phyloP scores from a whole-genome alignment of 176 grass and related monocot species.

The Cenchrus purpureus region DNA sequence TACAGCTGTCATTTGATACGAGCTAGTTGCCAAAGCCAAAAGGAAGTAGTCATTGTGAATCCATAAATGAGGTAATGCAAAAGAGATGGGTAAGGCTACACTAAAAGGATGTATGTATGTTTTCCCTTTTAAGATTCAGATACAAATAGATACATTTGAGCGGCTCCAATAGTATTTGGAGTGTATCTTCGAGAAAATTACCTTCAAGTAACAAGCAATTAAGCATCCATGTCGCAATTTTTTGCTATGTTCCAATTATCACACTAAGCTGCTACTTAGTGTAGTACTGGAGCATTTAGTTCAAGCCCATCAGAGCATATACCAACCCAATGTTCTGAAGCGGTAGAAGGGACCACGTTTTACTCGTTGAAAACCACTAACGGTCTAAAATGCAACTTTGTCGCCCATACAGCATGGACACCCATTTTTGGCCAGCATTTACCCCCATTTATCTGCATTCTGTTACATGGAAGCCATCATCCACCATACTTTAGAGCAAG shows the following conservation, averaged over 20 bases:
- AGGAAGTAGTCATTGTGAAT: background rate
- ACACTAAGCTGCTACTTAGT: background rate
- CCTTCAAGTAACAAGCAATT: background rate
- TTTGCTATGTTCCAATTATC: background rate
- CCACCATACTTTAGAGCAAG: constrained; percentile 24
- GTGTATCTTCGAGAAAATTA: background rate
- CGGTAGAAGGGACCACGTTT: too few relatives aligned
- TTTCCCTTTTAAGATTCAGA: background rate
- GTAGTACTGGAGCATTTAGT: background rate
- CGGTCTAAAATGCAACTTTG: background rate
- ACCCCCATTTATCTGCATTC: background rate
- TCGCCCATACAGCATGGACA: background rate
- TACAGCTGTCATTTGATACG: background rate
- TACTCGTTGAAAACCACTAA: background rate
- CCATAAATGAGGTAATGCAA: constrained; percentile 1
- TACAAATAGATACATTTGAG: constrained; percentile 1
- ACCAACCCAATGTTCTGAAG: background rate
- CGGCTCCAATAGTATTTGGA: background rate
- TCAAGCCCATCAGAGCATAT: background rate
- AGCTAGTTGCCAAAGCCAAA: background rate
- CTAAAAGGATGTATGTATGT: background rate
- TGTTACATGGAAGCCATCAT: background rate
- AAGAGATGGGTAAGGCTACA: background rate
- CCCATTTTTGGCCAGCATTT: background rate
- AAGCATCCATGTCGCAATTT: background rate